Conservation (phyloP, 2,329 filamentous ascomycete species). For the Ceratocystis ficicola region DNA sequence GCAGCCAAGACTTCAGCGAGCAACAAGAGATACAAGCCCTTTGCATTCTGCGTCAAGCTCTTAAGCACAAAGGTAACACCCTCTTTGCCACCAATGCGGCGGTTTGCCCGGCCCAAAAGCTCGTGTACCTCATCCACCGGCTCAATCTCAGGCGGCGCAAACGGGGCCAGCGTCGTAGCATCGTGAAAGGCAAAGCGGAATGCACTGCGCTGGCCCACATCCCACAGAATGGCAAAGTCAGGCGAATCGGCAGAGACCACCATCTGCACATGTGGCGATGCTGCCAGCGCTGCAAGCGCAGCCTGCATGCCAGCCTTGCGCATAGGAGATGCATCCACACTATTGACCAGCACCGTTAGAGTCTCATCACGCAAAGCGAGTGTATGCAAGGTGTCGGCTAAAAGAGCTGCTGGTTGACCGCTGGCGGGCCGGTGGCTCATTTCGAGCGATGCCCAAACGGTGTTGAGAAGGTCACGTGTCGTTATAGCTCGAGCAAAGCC, state of each 20-base stretch:
- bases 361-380: conserved; percentile 39
- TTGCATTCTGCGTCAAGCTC: conserved; percentile 82
- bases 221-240: conserved; percentile 80
- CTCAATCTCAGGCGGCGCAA: conserved; percentile 51
- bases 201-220: conserved; percentile 67
- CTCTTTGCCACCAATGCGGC: conserved; percentile 74
- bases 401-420: conserved; percentile 55
- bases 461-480: conserved; percentile 56
- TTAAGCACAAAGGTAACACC: conserved; percentile 85
- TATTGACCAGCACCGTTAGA: conserved; percentile 68
- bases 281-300: conserved; percentile 62
- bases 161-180: conserved; percentile 75
- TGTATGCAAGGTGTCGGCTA: conserved; percentile 51
- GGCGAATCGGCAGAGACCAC: conserved; percentile 78
- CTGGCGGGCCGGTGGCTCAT: conserved; percentile 39
- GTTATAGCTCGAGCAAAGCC: conserved; percentile 61
- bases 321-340: conserved; percentile 67
- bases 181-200: conserved; percentile 89
- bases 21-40: conserved; percentile 72
- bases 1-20: conserved; percentile 71
- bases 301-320: conserved; percentile 59
- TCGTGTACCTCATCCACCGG: conserved; percentile 84
- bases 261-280: conserved; percentile 59
- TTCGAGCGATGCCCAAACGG: conserved; percentile 52
- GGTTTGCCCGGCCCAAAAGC: conserved; percentile 66